Evolutionary conservation across 2,329 filamentous ascomycete species (phyloP).

Genomic region (Acarospora socialis): DNA sequence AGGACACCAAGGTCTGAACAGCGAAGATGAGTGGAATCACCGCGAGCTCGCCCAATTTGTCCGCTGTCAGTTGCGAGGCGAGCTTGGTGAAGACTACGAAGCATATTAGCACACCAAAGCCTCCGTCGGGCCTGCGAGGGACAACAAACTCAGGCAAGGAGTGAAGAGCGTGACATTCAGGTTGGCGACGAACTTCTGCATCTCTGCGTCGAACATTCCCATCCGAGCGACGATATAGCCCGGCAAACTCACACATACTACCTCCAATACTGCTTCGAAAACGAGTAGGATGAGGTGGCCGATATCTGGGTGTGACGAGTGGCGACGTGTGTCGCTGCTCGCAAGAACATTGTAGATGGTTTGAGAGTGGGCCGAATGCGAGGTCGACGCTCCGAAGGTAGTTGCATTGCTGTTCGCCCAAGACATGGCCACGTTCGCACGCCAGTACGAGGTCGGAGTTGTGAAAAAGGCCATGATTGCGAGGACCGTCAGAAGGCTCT

Average conservation of each 20-base stretch:
- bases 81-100: slow-evolving; percentile 82
- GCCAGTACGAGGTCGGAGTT: slow-evolving; percentile 8
- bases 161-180: slow-evolving; percentile 95
- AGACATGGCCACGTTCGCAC: slow-evolving; percentile 4
- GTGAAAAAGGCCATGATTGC: slow-evolving; percentile 10
- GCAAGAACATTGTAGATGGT: not conserved
- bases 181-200: slow-evolving; percentile 93
- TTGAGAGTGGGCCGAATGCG: too few relatives aligned
- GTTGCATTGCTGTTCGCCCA: not conserved
- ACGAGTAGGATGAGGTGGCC: slow-evolving; percentile 62
- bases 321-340: slow-evolving; percentile 11
- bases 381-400: not conserved
- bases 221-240: slow-evolving; percentile 83
- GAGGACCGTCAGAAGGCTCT: too few relatives aligned
- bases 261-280: slow-evolving; percentile 87
- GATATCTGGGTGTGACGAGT: slow-evolving; percentile 34
- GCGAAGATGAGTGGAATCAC: slow-evolving; percentile 93
- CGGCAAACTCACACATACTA: slow-evolving; percentile 85
- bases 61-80: slow-evolving; percentile 80
- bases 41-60: slow-evolving; percentile 77
- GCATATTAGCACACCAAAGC: slow-evolving; percentile 5
- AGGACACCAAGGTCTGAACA: slow-evolving; percentile 77
- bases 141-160: slow-evolving; percentile 70
- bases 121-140: slow-evolving; percentile 5
- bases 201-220: slow-evolving; percentile 88